Percentiles rank a stretch among this genome's conserved stretches.
phyloP scores from a whole-genome alignment of 768 basidiomycete genomes.

The Lactifluus pinguis region DNA sequence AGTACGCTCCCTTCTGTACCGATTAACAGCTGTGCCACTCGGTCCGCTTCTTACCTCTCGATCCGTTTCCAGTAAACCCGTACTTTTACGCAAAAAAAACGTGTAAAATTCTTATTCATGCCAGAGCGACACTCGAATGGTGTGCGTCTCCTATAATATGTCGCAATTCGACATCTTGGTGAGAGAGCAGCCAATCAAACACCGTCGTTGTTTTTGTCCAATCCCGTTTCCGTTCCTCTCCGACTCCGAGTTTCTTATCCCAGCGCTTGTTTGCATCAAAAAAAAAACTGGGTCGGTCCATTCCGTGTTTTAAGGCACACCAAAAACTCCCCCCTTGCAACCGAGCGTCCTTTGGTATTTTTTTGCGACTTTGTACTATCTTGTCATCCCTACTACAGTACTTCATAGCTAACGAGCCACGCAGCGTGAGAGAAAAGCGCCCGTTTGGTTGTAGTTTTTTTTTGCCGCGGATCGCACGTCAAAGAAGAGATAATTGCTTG shows the following conservation, averaged over 20 bases:
- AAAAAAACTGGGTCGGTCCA: not conserved
- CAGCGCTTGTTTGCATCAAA: not conserved
- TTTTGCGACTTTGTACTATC: too few relatives aligned
- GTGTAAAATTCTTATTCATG: not conserved
- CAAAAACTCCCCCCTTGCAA: not conserved
- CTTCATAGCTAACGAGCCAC: too few relatives aligned
- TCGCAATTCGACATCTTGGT: too few relatives aligned
- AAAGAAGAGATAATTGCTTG: not conserved
- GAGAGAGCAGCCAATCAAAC: too few relatives aligned
- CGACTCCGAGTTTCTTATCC: not conserved
- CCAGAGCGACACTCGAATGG: too few relatives aligned
- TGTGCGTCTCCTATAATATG: too few relatives aligned
- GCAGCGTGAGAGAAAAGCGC: too few relatives aligned
- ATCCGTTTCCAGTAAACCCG: not conserved
- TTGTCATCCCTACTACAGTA: too few relatives aligned
- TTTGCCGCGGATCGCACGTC: not conserved
- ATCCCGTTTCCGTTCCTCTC: too few relatives aligned
- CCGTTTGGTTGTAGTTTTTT: too few relatives aligned
- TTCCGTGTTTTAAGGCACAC: not conserved
- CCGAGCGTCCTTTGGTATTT: too few relatives aligned
- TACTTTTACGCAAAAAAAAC: not conserved
- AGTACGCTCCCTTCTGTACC: not conserved
- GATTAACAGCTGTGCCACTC: not conserved
- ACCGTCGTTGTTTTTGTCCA: too few relatives aligned
- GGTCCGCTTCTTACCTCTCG: not conserved